Evolutionary conservation across 1,139 yeast genomes (phyloP).

Genomic region (Magnusiomyces tetraspermus): DNA sequence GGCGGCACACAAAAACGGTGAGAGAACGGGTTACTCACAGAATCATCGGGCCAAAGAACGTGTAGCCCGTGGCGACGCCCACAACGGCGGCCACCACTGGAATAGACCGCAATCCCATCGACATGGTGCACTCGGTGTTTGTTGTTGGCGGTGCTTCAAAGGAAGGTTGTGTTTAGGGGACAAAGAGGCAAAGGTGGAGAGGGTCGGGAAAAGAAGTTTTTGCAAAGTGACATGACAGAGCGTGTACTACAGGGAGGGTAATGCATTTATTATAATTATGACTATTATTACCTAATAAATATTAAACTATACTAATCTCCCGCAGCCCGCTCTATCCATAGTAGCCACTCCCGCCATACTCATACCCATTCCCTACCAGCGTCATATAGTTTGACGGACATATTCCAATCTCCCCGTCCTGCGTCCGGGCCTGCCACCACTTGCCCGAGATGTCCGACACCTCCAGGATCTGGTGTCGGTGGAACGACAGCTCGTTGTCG

Average conservation of each 20-base stretch:
- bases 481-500: constrained; percentile 83
- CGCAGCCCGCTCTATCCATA: no score
- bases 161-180: background rate
- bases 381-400: constrained; percentile 94
- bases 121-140: background rate
- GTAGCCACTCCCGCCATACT: no score
- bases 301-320: no score
- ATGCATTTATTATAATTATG: no score
- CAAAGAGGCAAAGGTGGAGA: background rate
- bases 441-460: constrained; percentile 91
- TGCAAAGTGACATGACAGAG: no score
- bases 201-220: no score
- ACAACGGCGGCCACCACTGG: constrained; percentile 11
- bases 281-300: no score
- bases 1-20: no score
- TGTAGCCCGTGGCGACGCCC: constrained; percentile 10
- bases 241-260: no score
- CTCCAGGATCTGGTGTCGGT: constrained; percentile 80
- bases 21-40: constrained; percentile 6
- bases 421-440: constrained; percentile 97
- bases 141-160: background rate
- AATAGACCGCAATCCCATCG: constrained; percentile 4
- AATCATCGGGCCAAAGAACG: constrained; percentile 12
- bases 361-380: no score
- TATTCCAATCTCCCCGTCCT: constrained; percentile 89